Percentiles rank a stretch among this genome's conserved stretches.
Conservation (phyloP, 352 stramenopile genomes). For the Ophiocytium majus region DNA sequence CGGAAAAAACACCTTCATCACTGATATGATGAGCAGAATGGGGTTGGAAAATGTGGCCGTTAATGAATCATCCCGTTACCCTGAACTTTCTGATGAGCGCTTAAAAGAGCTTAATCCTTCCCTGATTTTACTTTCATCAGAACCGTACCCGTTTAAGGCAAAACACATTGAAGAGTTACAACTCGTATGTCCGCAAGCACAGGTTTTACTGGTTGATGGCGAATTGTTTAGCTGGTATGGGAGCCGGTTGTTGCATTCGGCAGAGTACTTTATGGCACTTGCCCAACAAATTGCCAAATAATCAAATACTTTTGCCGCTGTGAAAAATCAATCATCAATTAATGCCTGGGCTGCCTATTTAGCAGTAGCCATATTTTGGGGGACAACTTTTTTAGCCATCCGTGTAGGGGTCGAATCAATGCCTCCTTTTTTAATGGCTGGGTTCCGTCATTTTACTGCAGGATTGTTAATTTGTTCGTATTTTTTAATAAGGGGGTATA, state of each 20-base stretch:
- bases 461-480: too few species aligned
- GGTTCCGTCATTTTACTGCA: too few species aligned
- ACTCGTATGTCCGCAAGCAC: not conserved
- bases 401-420: too few species aligned
- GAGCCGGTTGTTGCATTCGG: not conserved
- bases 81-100: not conserved
- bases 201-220: conserved; percentile 2
- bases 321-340: too few species aligned
- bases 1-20: not conserved
- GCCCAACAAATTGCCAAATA: too few species aligned
- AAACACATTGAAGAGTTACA: not conserved
- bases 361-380: too few species aligned
- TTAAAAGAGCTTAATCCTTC: not conserved
- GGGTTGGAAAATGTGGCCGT: not conserved
- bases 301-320: too few species aligned
- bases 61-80: not conserved
- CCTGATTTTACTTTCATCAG: not conserved
- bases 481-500: too few species aligned
- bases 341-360: too few species aligned
- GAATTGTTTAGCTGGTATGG: conserved; percentile 18
- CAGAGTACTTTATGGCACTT: not conserved
- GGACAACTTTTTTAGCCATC: too few species aligned
- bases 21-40: not conserved
- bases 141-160: not conserved
- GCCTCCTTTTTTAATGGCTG: too few species aligned